phyloP scores from a whole-genome alignment of 148 eudicot genomes.

The Camellia lanceoleosa region DNA sequence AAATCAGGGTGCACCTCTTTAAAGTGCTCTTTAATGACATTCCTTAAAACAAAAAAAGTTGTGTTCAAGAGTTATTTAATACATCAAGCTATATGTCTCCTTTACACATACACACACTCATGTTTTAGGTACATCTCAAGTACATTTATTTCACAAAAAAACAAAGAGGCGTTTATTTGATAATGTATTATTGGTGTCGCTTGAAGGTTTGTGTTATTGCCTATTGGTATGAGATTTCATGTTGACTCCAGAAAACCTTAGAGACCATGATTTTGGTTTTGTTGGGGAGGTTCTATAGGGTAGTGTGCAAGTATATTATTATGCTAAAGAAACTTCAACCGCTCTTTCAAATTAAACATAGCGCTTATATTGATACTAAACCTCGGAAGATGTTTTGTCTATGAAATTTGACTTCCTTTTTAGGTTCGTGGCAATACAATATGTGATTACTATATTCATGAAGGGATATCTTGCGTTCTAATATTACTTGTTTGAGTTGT shows the following conservation, averaged over 20 bases:
- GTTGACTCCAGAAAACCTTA: background rate
- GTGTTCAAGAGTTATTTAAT: background rate
- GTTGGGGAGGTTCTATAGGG: background rate
- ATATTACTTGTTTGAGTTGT: background rate
- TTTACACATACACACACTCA: too few species aligned
- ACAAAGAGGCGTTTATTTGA: background rate
- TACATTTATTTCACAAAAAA: background rate
- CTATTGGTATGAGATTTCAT: background rate
- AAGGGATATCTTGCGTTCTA: too few species aligned
- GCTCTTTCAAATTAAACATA: background rate
- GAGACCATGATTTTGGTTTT: background rate
- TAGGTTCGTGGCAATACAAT: background rate
- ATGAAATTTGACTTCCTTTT: background rate
- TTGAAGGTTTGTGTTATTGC: background rate
- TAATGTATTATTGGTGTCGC: background rate
- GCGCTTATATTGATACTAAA: background rate
- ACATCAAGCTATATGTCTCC: background rate
- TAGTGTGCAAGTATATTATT: background rate
- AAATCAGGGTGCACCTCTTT: background rate
- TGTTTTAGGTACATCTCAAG: too few species aligned
- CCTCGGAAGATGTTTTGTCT: too few species aligned
- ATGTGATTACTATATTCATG: background rate
- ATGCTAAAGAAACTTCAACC: background rate
- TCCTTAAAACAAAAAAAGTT: background rate
- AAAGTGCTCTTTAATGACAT: background rate